Base-by-base conservation (phyloP, 2,329 filamentous ascomycete genomes). In the Epichloe uncinata region DNA sequence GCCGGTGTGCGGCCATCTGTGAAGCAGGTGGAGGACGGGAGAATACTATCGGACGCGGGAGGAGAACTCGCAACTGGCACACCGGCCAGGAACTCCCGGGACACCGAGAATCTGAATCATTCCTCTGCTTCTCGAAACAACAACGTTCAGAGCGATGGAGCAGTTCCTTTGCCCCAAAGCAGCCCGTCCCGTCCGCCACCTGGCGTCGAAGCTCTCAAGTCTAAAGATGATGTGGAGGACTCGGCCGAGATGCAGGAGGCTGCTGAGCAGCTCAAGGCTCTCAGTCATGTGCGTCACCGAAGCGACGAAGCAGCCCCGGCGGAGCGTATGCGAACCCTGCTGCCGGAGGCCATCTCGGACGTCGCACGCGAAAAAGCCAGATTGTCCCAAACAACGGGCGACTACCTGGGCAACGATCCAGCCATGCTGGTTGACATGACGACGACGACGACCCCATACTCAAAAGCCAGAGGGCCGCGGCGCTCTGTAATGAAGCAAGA, bases 181-280 rank as follows among this genome's bases (percentile, higher is more conserved):
- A 66, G 60, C 34, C 63, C 64, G 6, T 54, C 59, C 12, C 53
- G 52, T 5, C 50, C 50, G 2, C 33, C 55, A 8, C 64, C 56
- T 40, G 49, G 50, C 1, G 50, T 51, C 11, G 43, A 52, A 4
- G 56, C 61, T 1, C 53, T 54, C 15, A 66, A 68, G 48, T 53
- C 61, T 2, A 68, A 67, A 50, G 59, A 65, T 11, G 65, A 66
- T 13, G 63, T 63, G 5, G 79, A 82, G 58, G 79, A 82, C 50
- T 80, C 79, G n/a, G 79, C 76, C 8, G 80, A 84, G 64, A 82
- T 84, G 78, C 78, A 83, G 56, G 78, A 82, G 61, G 80, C 80
- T 18, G 80, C 80, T 4, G 79, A 83, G 58, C 79, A 83, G 61
- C 69, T 84, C 5, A 82, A 83, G 57, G 79, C 79, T 2, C 62